Conservation (phyloP, 345 rosid genomes). For the Rubroshorea leprosula region DNA sequence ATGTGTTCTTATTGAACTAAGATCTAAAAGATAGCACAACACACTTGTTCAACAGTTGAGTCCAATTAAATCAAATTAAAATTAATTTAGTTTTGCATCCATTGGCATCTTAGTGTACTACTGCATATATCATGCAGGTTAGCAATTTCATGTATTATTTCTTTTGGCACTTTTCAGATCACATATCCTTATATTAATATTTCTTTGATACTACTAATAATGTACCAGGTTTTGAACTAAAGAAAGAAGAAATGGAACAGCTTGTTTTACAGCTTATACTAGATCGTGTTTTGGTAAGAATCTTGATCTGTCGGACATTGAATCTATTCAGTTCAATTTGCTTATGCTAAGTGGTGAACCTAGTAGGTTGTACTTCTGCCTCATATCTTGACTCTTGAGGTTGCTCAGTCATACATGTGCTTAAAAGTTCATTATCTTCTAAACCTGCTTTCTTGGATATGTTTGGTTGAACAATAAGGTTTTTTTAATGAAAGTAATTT, state of each 20-base stretch:
- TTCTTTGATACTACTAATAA: constrained; percentile 1
- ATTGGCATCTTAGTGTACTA: no score
- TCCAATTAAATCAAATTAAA: no score
- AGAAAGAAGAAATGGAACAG: constrained; percentile 71
- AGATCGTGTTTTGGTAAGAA: constrained; percentile 68
- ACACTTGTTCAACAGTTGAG: no score
- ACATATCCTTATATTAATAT: background rate
- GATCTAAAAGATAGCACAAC: no score
- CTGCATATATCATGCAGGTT: no score
- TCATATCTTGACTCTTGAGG: background rate
- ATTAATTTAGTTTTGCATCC: background rate
- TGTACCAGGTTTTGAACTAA: constrained; percentile 66
- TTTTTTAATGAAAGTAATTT: constrained; percentile 6
- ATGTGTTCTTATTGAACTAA: no score
- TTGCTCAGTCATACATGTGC: background rate
- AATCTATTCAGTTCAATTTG: constrained; percentile 1
- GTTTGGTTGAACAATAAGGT: background rate
- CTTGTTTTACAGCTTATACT: constrained; percentile 62
- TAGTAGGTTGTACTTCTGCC: background rate
- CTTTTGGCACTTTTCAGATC: no score
- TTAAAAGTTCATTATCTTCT: background rate
- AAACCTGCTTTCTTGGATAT: background rate
- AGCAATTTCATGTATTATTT: no score
- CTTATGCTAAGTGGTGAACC: background rate
- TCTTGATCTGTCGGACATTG: constrained; percentile 5